phyloP scores from a whole-genome alignment of 495 filamentous ascomycete genomes.

The Daldinia decipiens region DNA sequence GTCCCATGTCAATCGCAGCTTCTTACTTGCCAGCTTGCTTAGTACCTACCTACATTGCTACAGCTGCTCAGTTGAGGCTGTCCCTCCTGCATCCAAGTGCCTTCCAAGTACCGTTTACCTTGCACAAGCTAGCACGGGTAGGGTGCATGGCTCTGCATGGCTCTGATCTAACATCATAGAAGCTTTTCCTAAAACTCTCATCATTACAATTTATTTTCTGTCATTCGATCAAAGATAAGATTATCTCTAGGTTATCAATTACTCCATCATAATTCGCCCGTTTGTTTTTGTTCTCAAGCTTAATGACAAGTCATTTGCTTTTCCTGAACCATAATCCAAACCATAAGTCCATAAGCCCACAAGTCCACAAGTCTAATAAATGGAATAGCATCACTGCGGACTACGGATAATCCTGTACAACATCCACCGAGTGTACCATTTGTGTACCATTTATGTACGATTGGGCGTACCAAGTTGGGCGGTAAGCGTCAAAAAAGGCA shows the following conservation, averaged over 20 bases:
- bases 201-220: constrained; percentile 44
- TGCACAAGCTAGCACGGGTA: constrained; percentile 25
- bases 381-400: constrained; percentile 18
- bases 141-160: constrained; percentile 33
- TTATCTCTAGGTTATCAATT: constrained; percentile 49
- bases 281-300: constrained; percentile 40
- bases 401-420: constrained; percentile 22
- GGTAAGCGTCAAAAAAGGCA: constrained; percentile 34
- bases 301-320: constrained; percentile 47
- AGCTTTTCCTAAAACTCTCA: constrained; percentile 34
- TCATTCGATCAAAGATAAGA: constrained; percentile 49
- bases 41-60: too few relatives aligned
- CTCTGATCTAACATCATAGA: constrained; percentile 40
- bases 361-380: not conserved
- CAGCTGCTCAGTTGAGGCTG: constrained; percentile 37
- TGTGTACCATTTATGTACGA: not conserved
- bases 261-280: constrained; percentile 44
- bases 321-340: constrained; percentile 16
- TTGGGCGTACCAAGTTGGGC: constrained; percentile 24
- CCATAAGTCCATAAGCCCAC: not conserved
- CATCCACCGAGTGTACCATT: constrained; percentile 17
- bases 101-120: constrained; percentile 30
- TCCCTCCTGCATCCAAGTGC: constrained; percentile 20
- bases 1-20: constrained; percentile 22
- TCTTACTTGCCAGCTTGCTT: not conserved